Base-by-base conservation (phyloP, 2,329 filamentous ascomycete genomes). In the Trichoderma simmonsii region DNA sequence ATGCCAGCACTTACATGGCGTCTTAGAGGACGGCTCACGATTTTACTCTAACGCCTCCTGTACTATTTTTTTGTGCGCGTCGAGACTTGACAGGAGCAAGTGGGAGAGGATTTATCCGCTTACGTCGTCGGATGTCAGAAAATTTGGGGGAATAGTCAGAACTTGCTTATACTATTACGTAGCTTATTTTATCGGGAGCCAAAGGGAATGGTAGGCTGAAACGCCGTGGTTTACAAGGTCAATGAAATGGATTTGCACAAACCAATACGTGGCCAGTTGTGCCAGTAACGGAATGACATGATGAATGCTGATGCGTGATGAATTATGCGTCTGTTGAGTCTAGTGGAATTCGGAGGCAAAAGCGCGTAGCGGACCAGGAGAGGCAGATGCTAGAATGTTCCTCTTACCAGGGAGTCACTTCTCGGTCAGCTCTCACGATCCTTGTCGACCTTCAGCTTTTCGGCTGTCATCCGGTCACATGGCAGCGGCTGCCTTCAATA, bases 1-100 rank as follows among this genome's bases (percentile, higher is more conserved):
- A 98, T 82, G 90, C 94, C 75, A 93, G 91, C 83, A 95, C 93
- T 77, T 98, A 97, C 86, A 97, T 97, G 93, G 92, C 92, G 61
- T 87, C 88, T 75, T 89, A 86, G 76, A 75, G 56, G 56, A 32
- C 24, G 54, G 64, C 51, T 30, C 51, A 12, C n/a, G 24, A 36
- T 28, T 24, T 34, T n/a, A 60, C 28, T 69, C 48, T 15, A 14
- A 39, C 12, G 62, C 48, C 30, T 65, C 39, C 36, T 60, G 59
- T 60, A 32, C 36, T 60, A 51, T 51, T 36, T 61, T 39, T 39
- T 39, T 63, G 56, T 43, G 18, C 34, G 61, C 39, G 62, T 36
- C 67, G 26, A 48, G 36, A 24, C 59, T 63, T 48, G 70, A 63
- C 36, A 54, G 30, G 64, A 66, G 51, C 56, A 54, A 62, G 18